Evolutionary conservation across 208 protist genomes (phyloP), one percentile per base, ranked within the genome.

Genomic region (Spongospora subterranea): DNA sequence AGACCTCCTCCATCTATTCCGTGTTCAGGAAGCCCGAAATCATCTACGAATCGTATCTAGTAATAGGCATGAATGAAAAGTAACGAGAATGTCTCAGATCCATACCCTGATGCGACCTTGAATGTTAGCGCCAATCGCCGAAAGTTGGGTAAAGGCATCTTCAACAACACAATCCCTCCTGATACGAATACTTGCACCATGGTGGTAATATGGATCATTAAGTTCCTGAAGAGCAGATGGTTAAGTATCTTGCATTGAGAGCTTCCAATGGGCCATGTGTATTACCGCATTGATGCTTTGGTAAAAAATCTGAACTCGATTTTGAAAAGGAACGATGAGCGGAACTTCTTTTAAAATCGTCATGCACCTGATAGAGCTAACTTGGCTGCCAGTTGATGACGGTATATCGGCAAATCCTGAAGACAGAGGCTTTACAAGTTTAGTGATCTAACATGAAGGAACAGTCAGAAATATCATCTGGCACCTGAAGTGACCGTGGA

Each of bases 1-100:
- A 82, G 40, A 6, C 71, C 71, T 45, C 71, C 71, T 35, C 71
- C 71, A 82, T 82, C 71, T 6, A 82, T 82, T 45, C 71, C 71
- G 6, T 6, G 17, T 82, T 82, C 71, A 6, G 71, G 6, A 20
- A 82, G 71, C 17, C 71, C 71, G 71, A 45, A 43, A 45, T 82
- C 71, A 82, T 82, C 71, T 40, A 82, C 71, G n/a, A 82, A 82
- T 39, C 35, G 6, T 20, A 82, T 35, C 35, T 43, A 20, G 71
- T 40, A 45, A 82, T 82, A 43, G 35, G 35, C 13, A 17, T 32
- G 54, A 29, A 17, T 65, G 20, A 29, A 65, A 29, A 32, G 29
- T 17, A 29, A 65, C 20, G 17, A 60, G 24, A 60, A 60, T 60
- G 50, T 6, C 50, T 29, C 50, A 60, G 24, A 60, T 29, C 6